Conservation (phyloP, 2,329 filamentous ascomycete genomes). For the Ciborinia camelliae region DNA sequence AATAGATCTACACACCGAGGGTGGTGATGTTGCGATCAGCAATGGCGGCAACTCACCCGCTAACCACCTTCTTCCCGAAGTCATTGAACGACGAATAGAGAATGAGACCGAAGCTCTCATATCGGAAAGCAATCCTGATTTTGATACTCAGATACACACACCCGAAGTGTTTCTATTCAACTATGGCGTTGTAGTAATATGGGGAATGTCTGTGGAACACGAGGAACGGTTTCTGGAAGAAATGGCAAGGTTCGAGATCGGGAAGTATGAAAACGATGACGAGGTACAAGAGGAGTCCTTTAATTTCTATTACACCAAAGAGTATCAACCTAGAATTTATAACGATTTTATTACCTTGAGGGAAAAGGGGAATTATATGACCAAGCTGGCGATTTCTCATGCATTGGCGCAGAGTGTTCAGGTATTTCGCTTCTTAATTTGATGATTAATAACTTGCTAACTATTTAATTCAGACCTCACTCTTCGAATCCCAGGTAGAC, state of each 20-base stretch:
- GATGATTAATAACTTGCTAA: constrained; percentile 15
- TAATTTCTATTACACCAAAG: constrained; percentile 98
- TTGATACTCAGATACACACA: constrained; percentile 84
- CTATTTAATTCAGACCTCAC: constrained; percentile 61
- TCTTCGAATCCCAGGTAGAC: constrained; percentile 93
- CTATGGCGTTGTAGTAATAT: constrained; percentile 96
- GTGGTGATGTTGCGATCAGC: constrained; percentile 35
- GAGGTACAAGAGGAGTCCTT: constrained; percentile 96
- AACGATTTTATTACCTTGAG: constrained; percentile 97
- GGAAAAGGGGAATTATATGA: constrained; percentile 97
- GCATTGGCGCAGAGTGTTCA: constrained; percentile 95
- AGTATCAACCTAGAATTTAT: constrained; percentile 98
- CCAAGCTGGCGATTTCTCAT: constrained; percentile 93
- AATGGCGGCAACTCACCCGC: constrained; percentile 34
- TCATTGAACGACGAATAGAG: constrained; percentile 38
- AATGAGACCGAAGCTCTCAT: constrained; percentile 37
- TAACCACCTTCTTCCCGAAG: constrained; percentile 27
- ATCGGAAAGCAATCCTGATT: constrained; percentile 54
- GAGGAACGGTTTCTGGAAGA: constrained; percentile 91
- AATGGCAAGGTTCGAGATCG: constrained; percentile 87
- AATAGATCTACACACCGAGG: constrained; percentile 54
- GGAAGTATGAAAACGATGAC: constrained; percentile 83
- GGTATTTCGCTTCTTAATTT: constrained; percentile 43
- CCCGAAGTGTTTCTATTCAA: constrained; percentile 96
- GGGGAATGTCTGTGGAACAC: constrained; percentile 91